phyloP scores from a whole-genome alignment of 2,329 filamentous ascomycete species.

The Fusarium sp. region DNA sequence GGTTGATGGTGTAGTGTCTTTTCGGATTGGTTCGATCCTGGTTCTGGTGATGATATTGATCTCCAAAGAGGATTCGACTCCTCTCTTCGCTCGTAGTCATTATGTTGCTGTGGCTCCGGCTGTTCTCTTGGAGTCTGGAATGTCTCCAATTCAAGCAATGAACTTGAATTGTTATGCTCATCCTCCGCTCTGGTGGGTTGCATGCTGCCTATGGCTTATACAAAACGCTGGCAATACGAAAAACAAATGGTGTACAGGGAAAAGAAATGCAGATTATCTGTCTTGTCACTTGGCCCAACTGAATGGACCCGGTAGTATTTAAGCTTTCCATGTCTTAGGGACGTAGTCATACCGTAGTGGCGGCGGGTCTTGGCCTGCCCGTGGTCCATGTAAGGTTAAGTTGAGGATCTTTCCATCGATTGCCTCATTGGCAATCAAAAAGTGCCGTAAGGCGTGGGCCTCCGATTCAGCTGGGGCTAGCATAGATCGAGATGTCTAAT shows the following conservation, averaged over 20 bases:
- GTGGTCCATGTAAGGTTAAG: neutral
- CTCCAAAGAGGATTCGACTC: slow-evolving; percentile 25
- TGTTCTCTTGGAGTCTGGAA: slow-evolving; percentile 6
- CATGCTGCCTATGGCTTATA: neutral
- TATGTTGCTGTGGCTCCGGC: neutral
- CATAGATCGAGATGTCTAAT: neutral
- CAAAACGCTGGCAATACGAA: too few species aligned
- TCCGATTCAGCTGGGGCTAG: neutral
- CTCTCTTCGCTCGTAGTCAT: slow-evolving; percentile 9
- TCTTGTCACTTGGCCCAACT: neutral
- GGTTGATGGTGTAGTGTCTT: neutral
- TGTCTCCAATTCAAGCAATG: slow-evolving; percentile 21
- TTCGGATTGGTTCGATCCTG: neutral
- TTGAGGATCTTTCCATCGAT: slow-evolving; percentile 5
- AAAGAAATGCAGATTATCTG: neutral
- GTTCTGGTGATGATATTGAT: slow-evolving; percentile 9
- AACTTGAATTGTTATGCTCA: neutral
- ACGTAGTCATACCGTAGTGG: neutral
- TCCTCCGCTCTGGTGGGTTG: neutral
- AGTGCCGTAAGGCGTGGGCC: slow-evolving; percentile 33
- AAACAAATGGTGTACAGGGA: neutral
- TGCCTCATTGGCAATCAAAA: slow-evolving; percentile 6
- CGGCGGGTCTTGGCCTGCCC: slow-evolving; percentile 12
- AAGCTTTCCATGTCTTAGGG: slow-evolving; percentile 21
- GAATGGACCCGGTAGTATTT: slow-evolving; percentile 11